These are phyloP conservation scores for Glaciozyma antarctica DNA, from an alignment of 768 basidiomycete genomes.

Conservation along the genomic window DNA sequence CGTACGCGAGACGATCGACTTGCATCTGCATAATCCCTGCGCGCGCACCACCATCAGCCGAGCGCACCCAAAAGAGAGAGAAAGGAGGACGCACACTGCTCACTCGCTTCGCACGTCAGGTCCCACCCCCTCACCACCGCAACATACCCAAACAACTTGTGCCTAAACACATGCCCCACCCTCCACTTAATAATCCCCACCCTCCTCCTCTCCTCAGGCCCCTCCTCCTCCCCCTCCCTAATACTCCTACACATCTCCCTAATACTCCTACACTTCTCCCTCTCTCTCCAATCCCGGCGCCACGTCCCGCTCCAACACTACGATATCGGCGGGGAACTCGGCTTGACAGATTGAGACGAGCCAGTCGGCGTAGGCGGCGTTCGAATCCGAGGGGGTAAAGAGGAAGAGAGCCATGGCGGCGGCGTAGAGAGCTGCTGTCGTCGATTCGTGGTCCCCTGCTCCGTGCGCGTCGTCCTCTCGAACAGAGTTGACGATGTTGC, in stretches of 20 bases:
- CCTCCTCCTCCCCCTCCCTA: slow-evolving; percentile 8
- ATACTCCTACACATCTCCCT: slow-evolving; percentile 11
- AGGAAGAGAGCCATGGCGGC: slow-evolving; percentile 15
- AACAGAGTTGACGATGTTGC: slow-evolving; percentile 28
- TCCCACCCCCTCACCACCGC: slow-evolving; percentile 24
- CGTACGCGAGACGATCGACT: slow-evolving; percentile 17
- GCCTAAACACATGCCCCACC: slow-evolving; percentile 17
- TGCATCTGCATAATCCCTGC: slow-evolving; percentile 27
- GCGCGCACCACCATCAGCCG: neutral
- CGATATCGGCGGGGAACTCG: slow-evolving; percentile 18
- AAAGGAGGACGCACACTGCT: slow-evolving; percentile 15
- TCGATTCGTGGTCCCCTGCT: neutral
- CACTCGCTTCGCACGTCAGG: slow-evolving; percentile 25
- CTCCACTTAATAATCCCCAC: slow-evolving; percentile 1
- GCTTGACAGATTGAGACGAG: slow-evolving; percentile 18
- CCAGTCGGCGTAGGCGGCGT: slow-evolving; percentile 14
- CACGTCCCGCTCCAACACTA: neutral
- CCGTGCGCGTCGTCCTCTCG: slow-evolving; percentile 7
- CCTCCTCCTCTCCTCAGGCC: slow-evolving; percentile 1
- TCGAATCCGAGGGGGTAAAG: neutral
- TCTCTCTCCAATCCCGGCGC: neutral
- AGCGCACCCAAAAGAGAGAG: neutral
- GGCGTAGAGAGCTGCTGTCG: slow-evolving; percentile 8
- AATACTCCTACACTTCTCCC: neutral
- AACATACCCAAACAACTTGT: slow-evolving; percentile 16